These are phyloP conservation scores for Westerdykella sp. DNA, from an alignment of 2,329 filamentous ascomycete species.

Conservation along the genomic window DNA sequence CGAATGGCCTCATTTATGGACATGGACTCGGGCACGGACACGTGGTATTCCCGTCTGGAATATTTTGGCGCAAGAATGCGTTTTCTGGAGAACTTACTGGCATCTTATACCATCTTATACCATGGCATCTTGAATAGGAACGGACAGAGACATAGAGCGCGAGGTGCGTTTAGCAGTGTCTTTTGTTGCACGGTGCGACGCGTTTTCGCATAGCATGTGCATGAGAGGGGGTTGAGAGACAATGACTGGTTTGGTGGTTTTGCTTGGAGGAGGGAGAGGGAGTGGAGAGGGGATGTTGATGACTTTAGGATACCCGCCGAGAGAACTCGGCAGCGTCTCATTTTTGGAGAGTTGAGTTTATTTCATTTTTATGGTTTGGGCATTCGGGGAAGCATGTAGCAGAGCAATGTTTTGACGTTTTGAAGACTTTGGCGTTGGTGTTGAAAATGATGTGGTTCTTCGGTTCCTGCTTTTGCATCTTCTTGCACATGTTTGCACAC, in stretches of 20 bases:
- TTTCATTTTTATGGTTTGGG: background rate
- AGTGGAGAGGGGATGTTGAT: background rate
- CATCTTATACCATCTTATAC: background rate
- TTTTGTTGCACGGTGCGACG: constrained; percentile 11
- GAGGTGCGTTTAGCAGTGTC: constrained; percentile 1
- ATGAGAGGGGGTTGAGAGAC: constrained; percentile 20
- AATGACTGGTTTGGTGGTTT: constrained; percentile 2
- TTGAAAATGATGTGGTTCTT: too few species aligned
- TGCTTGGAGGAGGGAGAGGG: constrained; percentile 8
- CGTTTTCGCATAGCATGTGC: constrained; percentile 19
- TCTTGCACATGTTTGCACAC: too few species aligned
- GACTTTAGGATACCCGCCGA: constrained; percentile 25
- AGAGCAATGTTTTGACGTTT: too few species aligned
- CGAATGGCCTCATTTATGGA: too few species aligned
- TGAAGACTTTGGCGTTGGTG: too few species aligned
- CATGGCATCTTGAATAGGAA: background rate
- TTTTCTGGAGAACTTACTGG: too few species aligned
- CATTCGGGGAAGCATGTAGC: background rate
- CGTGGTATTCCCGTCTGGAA: too few species aligned
- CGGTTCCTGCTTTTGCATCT: too few species aligned
- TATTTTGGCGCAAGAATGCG: background rate
- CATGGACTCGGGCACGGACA: too few species aligned
- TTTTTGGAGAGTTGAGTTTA: constrained; percentile 7
- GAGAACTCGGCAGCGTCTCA: background rate
- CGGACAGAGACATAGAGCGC: too few species aligned